Evolutionary conservation across 2,329 filamentous ascomycete genomes (phyloP), one percentile per base, ranked within the genome.

Genomic region (Pseudogymnoascus sp.): DNA sequence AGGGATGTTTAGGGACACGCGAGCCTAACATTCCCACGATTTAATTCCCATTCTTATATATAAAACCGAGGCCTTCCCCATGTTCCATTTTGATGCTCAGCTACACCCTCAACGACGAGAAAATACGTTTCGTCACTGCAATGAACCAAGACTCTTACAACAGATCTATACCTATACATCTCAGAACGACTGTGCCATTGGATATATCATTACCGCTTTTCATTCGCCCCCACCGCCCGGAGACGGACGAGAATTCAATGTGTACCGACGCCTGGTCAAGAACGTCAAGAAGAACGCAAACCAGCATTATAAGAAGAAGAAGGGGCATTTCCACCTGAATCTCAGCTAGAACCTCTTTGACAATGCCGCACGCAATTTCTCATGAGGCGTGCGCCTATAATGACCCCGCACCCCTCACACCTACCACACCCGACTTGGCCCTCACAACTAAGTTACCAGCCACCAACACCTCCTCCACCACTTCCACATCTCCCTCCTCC

Each of bases 401-500:
- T 14, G 45, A 51, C 26, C 42, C 21, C 21, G 21, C 42, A 47
- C 42, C 21, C 42, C 47, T 31, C 47, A 31, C 47, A 11, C 47
- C 47, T 14, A 31, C 47, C n/a, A 54, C 47, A 31, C 47, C 23
- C 5, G 47, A 54, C 47, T n/a, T 54, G 47, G 47, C 47, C 14
- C 14, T 31, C 47, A 54, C 47, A 31, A 54, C 47, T 23, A 54
- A 54, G 47, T 54, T 23, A 54, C 47, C 23, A 7, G 47, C 23
- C 54, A 31, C 60, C 21, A 57, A 14, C 26, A 40, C 39, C 21
- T 29, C 57, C 31, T 39, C 57, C 23, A 10, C 60, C 21, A 57
- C 18, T 6, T 36, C 18, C 26, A 65, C 62, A 16, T 67, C 66
- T 62, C 39, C 64, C 23, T 39, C 39, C 59, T 40, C 36, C 42